These are phyloP conservation scores for Paramecium octaurelia DNA, from an alignment of 73 alveolate species.

Conservation along the genomic window DNA sequence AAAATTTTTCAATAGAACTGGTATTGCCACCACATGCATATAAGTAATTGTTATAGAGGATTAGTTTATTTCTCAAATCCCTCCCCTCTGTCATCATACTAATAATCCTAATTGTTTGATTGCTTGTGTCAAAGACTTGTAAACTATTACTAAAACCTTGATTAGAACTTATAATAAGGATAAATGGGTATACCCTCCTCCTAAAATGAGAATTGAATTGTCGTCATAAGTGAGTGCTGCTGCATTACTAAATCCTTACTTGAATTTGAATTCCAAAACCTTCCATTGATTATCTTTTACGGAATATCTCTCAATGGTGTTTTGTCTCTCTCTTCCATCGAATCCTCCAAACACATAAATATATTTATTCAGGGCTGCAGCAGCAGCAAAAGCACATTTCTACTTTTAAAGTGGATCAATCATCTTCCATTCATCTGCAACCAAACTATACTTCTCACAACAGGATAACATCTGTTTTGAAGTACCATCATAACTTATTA, in stretches of 20 bases:
- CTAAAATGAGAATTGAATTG: slow-evolving; percentile 76
- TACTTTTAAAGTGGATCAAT: slow-evolving; percentile 74
- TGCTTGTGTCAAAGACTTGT: slow-evolving; percentile 70
- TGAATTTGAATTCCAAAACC: slow-evolving; percentile 56
- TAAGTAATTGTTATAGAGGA: slow-evolving; percentile 64
- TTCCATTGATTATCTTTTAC: slow-evolving; percentile 67
- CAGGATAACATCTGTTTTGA: slow-evolving; percentile 63
- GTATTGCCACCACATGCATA: slow-evolving; percentile 83
- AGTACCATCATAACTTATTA: slow-evolving; percentile 73
- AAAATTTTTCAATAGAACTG: not conserved
- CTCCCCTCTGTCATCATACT: slow-evolving; percentile 87
- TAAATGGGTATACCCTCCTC: slow-evolving; percentile 71
- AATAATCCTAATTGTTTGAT: slow-evolving; percentile 62
- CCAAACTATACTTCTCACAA: slow-evolving; percentile 69
- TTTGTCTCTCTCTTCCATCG: slow-evolving; percentile 82
- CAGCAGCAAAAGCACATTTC: slow-evolving; percentile 84
- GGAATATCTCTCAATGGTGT: slow-evolving; percentile 75
- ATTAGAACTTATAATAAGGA: slow-evolving; percentile 30
- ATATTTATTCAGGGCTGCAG: slow-evolving; percentile 69
- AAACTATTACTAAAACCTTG: slow-evolving; percentile 77
- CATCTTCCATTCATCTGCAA: slow-evolving; percentile 67
- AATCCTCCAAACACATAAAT: slow-evolving; percentile 86
- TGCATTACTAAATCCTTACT: slow-evolving; percentile 76
- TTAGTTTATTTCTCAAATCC: slow-evolving; percentile 81
- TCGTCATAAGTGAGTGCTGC: slow-evolving; percentile 76